Base-by-base conservation (phyloP, 1,139 yeast species). In the Saccharomyces hybrid region DNA sequence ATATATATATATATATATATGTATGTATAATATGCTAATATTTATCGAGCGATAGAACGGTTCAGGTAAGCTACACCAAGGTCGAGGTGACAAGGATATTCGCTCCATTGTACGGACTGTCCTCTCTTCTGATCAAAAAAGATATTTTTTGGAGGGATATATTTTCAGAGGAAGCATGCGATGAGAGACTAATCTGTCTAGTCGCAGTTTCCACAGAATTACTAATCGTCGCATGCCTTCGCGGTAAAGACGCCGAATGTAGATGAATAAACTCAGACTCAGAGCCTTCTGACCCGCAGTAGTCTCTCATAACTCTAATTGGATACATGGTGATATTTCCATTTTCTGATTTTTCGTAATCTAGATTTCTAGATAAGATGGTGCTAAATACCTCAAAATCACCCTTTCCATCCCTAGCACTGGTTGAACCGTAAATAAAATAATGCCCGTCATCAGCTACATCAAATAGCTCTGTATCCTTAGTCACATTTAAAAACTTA, bases 361-460 rank as follows among this genome's bases (percentile, higher is more conserved):
- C 52, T 6, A 55, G 46, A 48, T 57, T 57, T 38, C 57, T 61
- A 11, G 31, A 48, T 27, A 54, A 42, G 13, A 49, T 42, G 5
- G 58, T 54, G 3, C 60, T 55, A 48, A 62, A 66, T 13, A 64
- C 47, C 46, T 64, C 66, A 49, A 63, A 60, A 41, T 58, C 62
- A 11, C 61, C 62, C 16, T 34, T 42, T 7, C 57, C 58, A 32
- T 50, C 47, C 9, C 49, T 44, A 5, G 54, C 56, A 5, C 51
- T 48, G 11, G 48, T 52, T 8, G 58, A 57, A 7, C 70, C 70
- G 54, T 67, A 67, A n/a, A 61, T 41, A 1, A 66, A 27, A 41
- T 52, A 59, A 5, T 56, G 53, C 4, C 62, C 64, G 52, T 62
- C 60, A 2, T 47, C 25, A 1, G 64, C 54, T 3, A 60, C 53